Conservation (phyloP, 352 stramenopile genomes). For the Phytophthora pseudosyringae region DNA sequence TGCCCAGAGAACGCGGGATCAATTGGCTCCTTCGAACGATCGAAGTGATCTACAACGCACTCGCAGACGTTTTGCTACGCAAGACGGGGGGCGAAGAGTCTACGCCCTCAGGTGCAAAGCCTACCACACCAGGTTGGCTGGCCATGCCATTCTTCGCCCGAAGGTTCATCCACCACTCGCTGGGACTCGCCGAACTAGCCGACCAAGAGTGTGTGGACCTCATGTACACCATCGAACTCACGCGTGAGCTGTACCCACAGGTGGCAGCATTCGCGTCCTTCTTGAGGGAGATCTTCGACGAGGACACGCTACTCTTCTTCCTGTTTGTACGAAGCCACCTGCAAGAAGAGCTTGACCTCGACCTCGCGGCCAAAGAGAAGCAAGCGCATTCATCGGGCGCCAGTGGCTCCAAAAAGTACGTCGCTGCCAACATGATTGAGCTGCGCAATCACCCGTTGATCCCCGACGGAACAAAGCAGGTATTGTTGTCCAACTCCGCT, state of each 20-base stretch:
- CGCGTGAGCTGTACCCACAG: constrained; percentile 51
- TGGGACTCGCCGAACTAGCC: constrained; percentile 60
- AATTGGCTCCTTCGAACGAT: constrained; percentile 71
- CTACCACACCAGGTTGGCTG: constrained; percentile 20
- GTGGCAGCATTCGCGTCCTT: constrained; percentile 68
- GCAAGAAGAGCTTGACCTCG: constrained; percentile 62
- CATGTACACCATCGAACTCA: constrained; percentile 67
- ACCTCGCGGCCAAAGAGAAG: constrained; percentile 69
- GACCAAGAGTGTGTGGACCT: constrained; percentile 81
- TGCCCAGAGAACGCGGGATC: constrained; percentile 51
- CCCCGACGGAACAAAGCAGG: constrained; percentile 66
- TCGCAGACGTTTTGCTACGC: constrained; percentile 35
- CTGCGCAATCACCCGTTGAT: constrained; percentile 52
- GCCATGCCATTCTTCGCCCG: constrained; percentile 70
- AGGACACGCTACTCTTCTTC: constrained; percentile 73
- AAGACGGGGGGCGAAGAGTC: constrained; percentile 13
- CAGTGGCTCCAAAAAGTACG: constrained; percentile 51
- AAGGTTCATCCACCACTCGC: constrained; percentile 51
- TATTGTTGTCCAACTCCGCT: constrained; percentile 43
- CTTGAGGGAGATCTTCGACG: constrained; percentile 71
- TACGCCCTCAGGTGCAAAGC: not conserved
- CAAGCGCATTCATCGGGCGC: constrained; percentile 49
- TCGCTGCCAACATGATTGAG: constrained; percentile 37
- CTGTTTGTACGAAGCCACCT: constrained; percentile 51
- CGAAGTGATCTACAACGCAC: constrained; percentile 70